Percentiles rank a stretch among this genome's conserved stretches.
Evolutionary conservation across 768 basidiomycete species (phyloP).

Genomic region (Pisolithus tinctorius): DNA sequence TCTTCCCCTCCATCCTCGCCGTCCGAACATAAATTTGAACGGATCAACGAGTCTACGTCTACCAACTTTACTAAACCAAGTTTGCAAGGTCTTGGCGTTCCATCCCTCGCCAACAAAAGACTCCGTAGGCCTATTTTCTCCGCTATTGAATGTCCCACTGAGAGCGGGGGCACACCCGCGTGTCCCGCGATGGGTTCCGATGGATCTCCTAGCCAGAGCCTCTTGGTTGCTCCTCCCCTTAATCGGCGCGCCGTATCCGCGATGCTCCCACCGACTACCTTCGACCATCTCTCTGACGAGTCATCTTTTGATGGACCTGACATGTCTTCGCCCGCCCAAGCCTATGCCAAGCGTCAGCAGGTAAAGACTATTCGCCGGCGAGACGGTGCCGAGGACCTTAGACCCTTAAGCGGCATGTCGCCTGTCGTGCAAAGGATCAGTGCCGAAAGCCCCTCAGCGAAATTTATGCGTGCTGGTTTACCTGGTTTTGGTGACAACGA

Average conservation of each 20-base stretch:
- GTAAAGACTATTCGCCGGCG: slow-evolving; percentile 71
- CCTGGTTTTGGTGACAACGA: slow-evolving; percentile 93
- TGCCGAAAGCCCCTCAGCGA: slow-evolving; percentile 53
- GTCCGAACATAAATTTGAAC: slow-evolving; percentile 41
- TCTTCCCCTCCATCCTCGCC: slow-evolving; percentile 47
- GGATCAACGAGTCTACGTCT: slow-evolving; percentile 28
- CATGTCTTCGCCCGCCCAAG: slow-evolving; percentile 76
- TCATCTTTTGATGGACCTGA: slow-evolving; percentile 54
- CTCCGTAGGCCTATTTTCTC: slow-evolving; percentile 63
- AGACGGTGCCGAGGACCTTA: slow-evolving; percentile 78
- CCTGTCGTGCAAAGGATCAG: slow-evolving; percentile 37
- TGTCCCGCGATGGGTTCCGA: slow-evolving; percentile 33
- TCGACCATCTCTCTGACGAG: slow-evolving; percentile 47
- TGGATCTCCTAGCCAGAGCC: slow-evolving; percentile 25
- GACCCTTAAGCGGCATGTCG: slow-evolving; percentile 63
- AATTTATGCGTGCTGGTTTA: slow-evolving; percentile 53
- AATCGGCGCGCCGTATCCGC: slow-evolving; percentile 74
- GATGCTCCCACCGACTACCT: slow-evolving; percentile 39
- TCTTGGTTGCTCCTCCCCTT: slow-evolving; percentile 33
- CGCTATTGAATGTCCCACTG: slow-evolving; percentile 47
- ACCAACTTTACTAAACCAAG: slow-evolving; percentile 42
- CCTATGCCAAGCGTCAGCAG: slow-evolving; percentile 72
- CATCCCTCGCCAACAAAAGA: slow-evolving; percentile 50
- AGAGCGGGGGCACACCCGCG: slow-evolving; percentile 34
- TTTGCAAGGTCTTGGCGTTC: slow-evolving; percentile 49